Evolutionary conservation across 2,329 filamentous ascomycete species (phyloP), one percentile per base, ranked within the genome.

Genomic region (Cladosporium oxysporum): DNA sequence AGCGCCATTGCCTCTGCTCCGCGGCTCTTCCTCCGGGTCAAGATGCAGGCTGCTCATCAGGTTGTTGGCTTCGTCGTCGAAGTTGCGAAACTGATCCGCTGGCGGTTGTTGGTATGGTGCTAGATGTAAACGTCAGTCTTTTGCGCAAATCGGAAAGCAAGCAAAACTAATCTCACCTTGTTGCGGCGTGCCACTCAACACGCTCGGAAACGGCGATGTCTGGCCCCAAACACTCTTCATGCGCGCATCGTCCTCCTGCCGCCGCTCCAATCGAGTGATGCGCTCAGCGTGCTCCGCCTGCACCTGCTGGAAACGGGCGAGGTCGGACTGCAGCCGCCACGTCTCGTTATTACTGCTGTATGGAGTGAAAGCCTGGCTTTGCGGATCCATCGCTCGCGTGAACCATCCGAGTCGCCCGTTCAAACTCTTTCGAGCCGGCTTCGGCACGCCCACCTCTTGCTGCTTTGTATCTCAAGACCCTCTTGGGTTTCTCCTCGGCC

Each of bases 141-240:
- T n/a, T 14, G 18, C 31, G 26, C 52, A n/a, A 8, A 5, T 3
- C 3, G 21, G 21, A 21, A 55, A 47, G n/a, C 18, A 21, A 10
- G 28, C 1, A 31, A 14, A 18, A 23, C 21, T 8, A 21, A 23
- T 76, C 87, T 78, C 80, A 96, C 94, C 92, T 82, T 96, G 91
- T 76, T 96, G 91, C 63, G 93, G 90, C 55, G 92, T 93, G 11
- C 70, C 91, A 71, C 90, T 89, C 66, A 96, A 78, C 47, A 93
- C 88, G 70, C 89, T 90, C n/a, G 94, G 93, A 76, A 97, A 97
- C 18, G 93, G 93, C 65, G 93, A 96, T 58, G 84, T 81, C 70
- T 90, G 90, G 58, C 87, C 87, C 95, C 95, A 99, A 65, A 96
- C 91, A 68, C 91, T 96, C 79, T 94, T 96, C 78, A 88, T 78